Evolutionary conservation across 1,284 basidiomycete genomes (phyloP).

Genomic region (Ganoderma lucidum): DNA sequence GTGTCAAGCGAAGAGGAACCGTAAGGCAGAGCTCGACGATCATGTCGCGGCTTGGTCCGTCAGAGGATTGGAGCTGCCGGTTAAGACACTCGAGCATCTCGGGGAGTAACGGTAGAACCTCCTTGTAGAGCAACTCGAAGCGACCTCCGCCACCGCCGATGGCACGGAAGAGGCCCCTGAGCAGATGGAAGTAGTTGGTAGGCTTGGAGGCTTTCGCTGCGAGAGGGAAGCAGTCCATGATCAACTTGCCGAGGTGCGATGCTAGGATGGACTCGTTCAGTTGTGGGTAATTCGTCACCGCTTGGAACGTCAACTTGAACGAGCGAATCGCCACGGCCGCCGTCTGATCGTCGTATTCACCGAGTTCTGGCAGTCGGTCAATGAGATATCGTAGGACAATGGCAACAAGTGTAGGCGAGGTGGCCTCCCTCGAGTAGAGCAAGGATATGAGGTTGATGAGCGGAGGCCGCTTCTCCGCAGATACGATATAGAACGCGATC

Average conservation of each 20-base stretch:
- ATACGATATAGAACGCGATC: slow-evolving; percentile 89
- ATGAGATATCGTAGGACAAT: slow-evolving; percentile 93
- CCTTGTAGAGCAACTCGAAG: slow-evolving; percentile 96
- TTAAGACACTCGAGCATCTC: slow-evolving; percentile 98
- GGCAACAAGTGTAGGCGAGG: slow-evolving; percentile 91
- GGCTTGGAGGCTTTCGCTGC: slow-evolving; percentile 94
- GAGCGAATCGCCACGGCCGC: slow-evolving; percentile 87
- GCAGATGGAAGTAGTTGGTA: slow-evolving; percentile 93
- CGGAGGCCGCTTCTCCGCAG: slow-evolving; percentile 78
- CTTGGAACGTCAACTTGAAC: slow-evolving; percentile 97
- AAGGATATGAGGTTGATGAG: slow-evolving; percentile 90
- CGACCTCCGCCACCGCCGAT: slow-evolving; percentile 95
- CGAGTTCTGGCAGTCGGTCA: slow-evolving; percentile 83
- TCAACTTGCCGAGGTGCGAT: slow-evolving; percentile 90
- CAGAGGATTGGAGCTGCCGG: slow-evolving; percentile 86
- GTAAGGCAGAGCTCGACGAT: slow-evolving; percentile 98
- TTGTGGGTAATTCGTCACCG: slow-evolving; percentile 82
- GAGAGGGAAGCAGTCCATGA: slow-evolving; percentile 97
- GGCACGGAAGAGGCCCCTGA: slow-evolving; percentile 94
- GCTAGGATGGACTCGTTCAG: slow-evolving; percentile 93
- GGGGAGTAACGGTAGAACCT: slow-evolving; percentile 94
- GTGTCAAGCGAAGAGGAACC: slow-evolving; percentile 94
- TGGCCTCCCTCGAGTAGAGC: slow-evolving; percentile 85
- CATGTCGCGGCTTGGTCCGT: slow-evolving; percentile 83
- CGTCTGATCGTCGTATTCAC: slow-evolving; percentile 85